Conservation (phyloP, 179 eudicot genomes). For the Drosera spatulata region DNA sequence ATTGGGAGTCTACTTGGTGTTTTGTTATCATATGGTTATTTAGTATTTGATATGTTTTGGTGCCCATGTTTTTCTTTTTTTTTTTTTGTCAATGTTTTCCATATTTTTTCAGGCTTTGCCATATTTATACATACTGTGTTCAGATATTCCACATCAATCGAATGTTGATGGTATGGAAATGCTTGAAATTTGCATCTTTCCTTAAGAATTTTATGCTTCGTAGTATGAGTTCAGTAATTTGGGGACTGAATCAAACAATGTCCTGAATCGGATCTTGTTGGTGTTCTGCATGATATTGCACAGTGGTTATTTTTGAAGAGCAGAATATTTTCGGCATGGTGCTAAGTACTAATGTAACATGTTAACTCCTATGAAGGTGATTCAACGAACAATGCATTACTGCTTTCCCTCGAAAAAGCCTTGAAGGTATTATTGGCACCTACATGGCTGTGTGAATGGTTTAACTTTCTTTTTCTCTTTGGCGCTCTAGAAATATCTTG, state of each 20-base stretch:
- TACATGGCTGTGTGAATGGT: neutral
- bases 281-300: neutral
- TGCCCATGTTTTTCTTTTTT: neutral
- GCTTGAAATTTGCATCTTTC: neutral
- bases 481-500: neutral
- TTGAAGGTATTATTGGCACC: slow-evolving; percentile 49
- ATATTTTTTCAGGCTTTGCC: slow-evolving; percentile 63
- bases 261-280: no score
- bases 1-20: neutral
- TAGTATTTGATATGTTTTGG: no score
- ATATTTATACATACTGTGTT: slow-evolving; percentile 68
- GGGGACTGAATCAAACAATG: no score
- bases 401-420: slow-evolving; percentile 72
- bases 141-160: slow-evolving; percentile 47
- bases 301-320: no score
- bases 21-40: neutral
- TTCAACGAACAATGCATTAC: slow-evolving; percentile 34
- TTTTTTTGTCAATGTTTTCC: neutral
- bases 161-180: slow-evolving; percentile 38
- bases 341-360: neutral
- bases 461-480: neutral
- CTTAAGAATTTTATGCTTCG: neutral
- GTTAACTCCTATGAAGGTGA: slow-evolving; percentile 26
- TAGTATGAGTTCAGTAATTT: no score
- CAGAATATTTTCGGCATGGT: no score